Evolutionary conservation across 1,284 basidiomycete species (phyloP), one percentile per base, ranked within the genome.

Genomic region (Quambalaria eucalypti): DNA sequence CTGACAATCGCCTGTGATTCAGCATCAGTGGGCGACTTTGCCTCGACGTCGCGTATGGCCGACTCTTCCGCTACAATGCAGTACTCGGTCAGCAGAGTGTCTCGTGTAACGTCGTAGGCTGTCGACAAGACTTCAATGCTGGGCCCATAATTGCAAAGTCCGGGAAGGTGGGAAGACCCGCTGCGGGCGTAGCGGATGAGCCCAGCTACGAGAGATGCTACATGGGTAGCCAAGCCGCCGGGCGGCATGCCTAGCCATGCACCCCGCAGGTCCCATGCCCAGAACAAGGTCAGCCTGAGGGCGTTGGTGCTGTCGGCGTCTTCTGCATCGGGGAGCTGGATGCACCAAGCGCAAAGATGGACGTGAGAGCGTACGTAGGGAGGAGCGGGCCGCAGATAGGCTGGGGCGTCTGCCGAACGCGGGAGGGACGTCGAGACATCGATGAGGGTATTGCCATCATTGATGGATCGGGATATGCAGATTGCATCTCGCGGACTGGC

Each of bases 401-500:
- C 84, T 1, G 95, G 93, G 70, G 96, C 92, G 69, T 97, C 90
- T 31, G 82, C 76, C 31, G 90, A 91, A 39, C 90, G 85, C 52
- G 93, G 93, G 21, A 98, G 80, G n/a, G 92, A 96, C 3, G 92
- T 95, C 2, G 92, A 86, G 52, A 97, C 85, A 76, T 93, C 87
- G 76, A 98, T 85, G 52, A 97, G 80, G 8, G 89, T 90, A 2
- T 61, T 50, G 28, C 59, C 55, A 50, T 62, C 64, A 8, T 60
- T 50, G 5, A 64, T 48, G 0, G 63, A 63, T 14, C 65, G 40
- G 46, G 59, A 56, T 51, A 68, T 55, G 52, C 64, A 48, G 55
- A 68, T 33, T 38, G 60, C 47, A 36, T 74, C 72, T 21, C 72
- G 64, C 0, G 70, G 68, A 88, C 87, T 93, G 53, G 90, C 90